Base-by-base conservation (phyloP, 1,284 basidiomycete species). In the Sporisorium graminicola region DNA sequence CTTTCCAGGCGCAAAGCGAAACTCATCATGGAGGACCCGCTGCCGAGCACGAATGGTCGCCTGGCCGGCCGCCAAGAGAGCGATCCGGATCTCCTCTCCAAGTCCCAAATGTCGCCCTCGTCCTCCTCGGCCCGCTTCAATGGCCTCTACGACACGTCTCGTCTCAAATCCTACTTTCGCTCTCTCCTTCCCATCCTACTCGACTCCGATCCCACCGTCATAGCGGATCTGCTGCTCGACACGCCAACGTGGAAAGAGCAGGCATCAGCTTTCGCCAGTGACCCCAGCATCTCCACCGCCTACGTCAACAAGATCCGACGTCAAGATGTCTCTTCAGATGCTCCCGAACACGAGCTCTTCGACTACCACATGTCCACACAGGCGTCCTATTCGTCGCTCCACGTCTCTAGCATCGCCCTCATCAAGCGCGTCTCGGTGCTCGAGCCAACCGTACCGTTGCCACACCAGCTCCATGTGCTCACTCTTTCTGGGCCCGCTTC, bases 401-500 rank as follows among this genome's bases (percentile, higher is more conserved):
- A 94, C 87, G 89, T 92, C 61, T 93, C 92, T 10, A 96, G 94
- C 0, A 90, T 99, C 55, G 95, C 95, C 35, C 90, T 98, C 85
- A 97, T 99, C 88, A 98, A 98, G 87, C 92, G 95, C 52, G 90
- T 91, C 9, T 91, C 93, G 0, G 91, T 90, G 1, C 90, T 98
- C 51, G 95, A 98, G 86, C 90, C 92, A 2, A 86, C 91, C 16
- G 87, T 89, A 5, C 92, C 95, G 0, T 89, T 98, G 5, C 91
- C 93, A 4, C 88, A 90, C 8, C 96, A 99, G 86, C 89, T 98
- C 10, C 94, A 98, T 80, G 92, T 98, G 68, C 88, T 98, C 56
- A 97, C 95, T 78, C 89, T 98, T 29, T 98, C 94, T 79, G 94
- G 94, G 24, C 93, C 93, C 5, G 92, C 94, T 49, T 92, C 93